These are phyloP conservation scores for Amylostereum areolatum DNA, from an alignment of 1,284 basidiomycete genomes.

Conservation along the genomic window DNA sequence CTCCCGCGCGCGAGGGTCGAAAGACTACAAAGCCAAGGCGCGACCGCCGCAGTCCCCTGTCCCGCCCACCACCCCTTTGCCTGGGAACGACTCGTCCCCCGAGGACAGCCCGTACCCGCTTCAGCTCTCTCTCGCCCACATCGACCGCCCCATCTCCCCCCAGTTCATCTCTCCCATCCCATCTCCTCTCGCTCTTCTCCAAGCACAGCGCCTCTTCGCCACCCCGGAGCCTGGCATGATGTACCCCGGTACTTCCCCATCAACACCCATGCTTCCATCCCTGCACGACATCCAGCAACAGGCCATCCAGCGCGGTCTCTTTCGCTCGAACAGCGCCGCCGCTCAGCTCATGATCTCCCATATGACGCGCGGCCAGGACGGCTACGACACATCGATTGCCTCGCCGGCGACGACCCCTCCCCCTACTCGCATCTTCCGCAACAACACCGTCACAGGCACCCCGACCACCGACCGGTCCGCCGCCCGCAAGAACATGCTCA, in stretches of 20 bases:
- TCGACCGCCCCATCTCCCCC: slow-evolving; percentile 38
- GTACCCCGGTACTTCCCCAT: slow-evolving; percentile 58
- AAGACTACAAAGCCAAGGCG: slow-evolving; percentile 59
- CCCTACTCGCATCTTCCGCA: slow-evolving; percentile 47
- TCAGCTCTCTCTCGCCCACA: slow-evolving; percentile 21
- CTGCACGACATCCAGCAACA: slow-evolving; percentile 62
- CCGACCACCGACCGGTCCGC: slow-evolving; percentile 47
- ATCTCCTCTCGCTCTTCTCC: slow-evolving; percentile 47
- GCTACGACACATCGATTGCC: slow-evolving; percentile 35
- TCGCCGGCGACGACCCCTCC: slow-evolving; percentile 40
- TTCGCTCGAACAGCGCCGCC: slow-evolving; percentile 72
- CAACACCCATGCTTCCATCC: slow-evolving; percentile 59
- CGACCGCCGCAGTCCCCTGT: slow-evolving; percentile 29
- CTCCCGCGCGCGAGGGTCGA: slow-evolving; percentile 67
- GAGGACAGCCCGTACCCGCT: slow-evolving; percentile 42
- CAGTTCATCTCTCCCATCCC: slow-evolving; percentile 60
- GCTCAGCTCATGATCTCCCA: slow-evolving; percentile 69
- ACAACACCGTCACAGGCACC: slow-evolving; percentile 70
- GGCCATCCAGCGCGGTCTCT: slow-evolving; percentile 38
- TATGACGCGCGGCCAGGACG: slow-evolving; percentile 58
- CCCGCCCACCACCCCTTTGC: slow-evolving; percentile 37
- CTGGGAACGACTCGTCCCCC: slow-evolving; percentile 56
- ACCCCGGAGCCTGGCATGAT: slow-evolving; percentile 51
- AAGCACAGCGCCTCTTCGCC: slow-evolving; percentile 47
- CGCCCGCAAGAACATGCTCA: slow-evolving; percentile 60